Conservation (phyloP, 805 yeast species). For the Hanseniaspora singularis region DNA sequence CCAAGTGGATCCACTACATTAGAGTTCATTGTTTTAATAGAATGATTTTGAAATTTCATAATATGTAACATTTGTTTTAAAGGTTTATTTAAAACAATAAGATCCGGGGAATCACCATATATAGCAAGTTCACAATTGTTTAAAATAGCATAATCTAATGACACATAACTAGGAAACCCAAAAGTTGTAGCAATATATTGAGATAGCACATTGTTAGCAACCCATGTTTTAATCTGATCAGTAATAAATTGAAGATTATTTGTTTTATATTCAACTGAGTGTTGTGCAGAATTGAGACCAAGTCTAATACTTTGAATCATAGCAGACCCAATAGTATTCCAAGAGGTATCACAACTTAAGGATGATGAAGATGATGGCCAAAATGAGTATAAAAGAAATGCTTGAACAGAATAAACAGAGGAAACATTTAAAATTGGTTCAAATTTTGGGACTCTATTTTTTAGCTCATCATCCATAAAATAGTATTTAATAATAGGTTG, state of each 20-base stretch:
- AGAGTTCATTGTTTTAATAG: conserved; percentile 62
- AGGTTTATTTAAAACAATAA: conserved; percentile 40
- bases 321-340: conserved; percentile 92
- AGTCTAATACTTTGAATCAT: conserved; percentile 84
- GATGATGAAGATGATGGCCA: conserved; percentile 98
- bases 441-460: background rate
- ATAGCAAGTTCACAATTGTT: conserved; percentile 33
- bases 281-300: conserved; percentile 77
- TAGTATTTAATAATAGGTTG: conserved; percentile 79
- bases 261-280: conserved; percentile 40
- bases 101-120: conserved; percentile 19
- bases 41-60: conserved; percentile 75
- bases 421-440: conserved; percentile 79
- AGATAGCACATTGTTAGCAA: conserved; percentile 79
- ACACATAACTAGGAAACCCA: conserved; percentile 89
- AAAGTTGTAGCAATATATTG: conserved; percentile 84
- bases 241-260: conserved; percentile 36
- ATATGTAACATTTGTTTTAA: conserved; percentile 70
- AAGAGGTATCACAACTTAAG: conserved; percentile 85
- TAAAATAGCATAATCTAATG: conserved; percentile 61
- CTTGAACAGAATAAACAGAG: conserved; percentile 88
- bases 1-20: conserved; percentile 58
- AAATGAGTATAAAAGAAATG: conserved; percentile 70
- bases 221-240: conserved; percentile 86
- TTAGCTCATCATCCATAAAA: conserved; percentile 53